Evolutionary conservation across 192 early-diverging fungal genomes (phyloP), one percentile per base, ranked within the genome.

Genomic region (Entophlyctis luteolus): DNA sequence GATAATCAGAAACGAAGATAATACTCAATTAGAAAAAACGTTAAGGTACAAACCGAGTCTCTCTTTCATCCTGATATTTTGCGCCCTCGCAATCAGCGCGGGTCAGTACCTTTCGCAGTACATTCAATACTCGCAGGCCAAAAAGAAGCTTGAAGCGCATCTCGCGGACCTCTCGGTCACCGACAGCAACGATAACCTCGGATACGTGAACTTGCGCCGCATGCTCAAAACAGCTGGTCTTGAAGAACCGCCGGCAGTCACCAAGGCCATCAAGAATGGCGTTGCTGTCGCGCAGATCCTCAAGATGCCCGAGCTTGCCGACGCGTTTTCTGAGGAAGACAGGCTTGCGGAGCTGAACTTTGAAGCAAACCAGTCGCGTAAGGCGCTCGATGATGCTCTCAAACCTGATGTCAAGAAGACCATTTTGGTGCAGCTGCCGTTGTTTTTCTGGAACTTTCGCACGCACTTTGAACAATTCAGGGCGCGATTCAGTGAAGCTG

Each of bases 41-140:
- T 56, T 58, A 22, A 71, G 72, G 65, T 83, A 74, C 63, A 75
- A 75, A 67, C 81, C 81, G 0, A 70, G 77, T 12, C 25, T 81
- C 36, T 29, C 55, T 6, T 59, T 68, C 37, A 67, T 66, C 20
- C 29, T 81, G 6, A 46, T 74, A 14, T 35, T 77, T 60, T 52
- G 79, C 29, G 28, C 79, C 12, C 4, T 75, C 5, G 34, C 77
- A 25, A 72, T 83, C n/a, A 58, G 49, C 23, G 33, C 75, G 47
- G 67, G 42, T 4, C 80, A 82, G 48, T 82, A 82, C 68, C 38
- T 76, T 3, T 74, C 72, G 3, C 53, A 45, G 25, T 77, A 68
- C 65, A 39, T 68, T 22, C 65, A 67, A 5, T 72, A 65, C 67
- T 28, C 20, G 25, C 73, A 73, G 48, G 55, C 74, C 31, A 63